Evolutionary conservation across 2,329 filamentous ascomycete genomes (phyloP), one percentile per base, ranked within the genome.

Genomic region (Graphilbum ipis-grandicollis): DNA sequence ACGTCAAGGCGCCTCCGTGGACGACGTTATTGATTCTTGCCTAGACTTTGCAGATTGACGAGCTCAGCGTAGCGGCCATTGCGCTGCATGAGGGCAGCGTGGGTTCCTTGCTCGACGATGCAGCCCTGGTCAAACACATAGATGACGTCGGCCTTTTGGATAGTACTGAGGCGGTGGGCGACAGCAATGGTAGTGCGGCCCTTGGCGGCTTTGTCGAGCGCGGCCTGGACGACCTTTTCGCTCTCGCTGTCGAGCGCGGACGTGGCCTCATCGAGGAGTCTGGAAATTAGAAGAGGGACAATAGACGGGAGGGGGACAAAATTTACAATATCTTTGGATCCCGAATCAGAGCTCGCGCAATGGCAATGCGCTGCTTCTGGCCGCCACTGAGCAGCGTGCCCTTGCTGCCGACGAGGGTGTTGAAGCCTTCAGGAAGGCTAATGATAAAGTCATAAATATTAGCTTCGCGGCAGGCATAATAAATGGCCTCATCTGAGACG

Each of bases 91-190:
- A 88, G 53, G 51, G 84, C 79, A 1, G 60, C 49, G 52, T 96
- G 88, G 9, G 75, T 84, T 5, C 88, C 88, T 46, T 71, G 69
- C 61, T 96, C 88, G 1, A 92, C 80, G 31, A 96, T 72, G 41
- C 73, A 69, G 8, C 88, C 90, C 48, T 82, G 76, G 54, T 94
- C 86, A 52, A 96, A 90, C n/a, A 96, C 88, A 46, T 92, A 94
- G 48, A 96, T 96, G 34, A 88, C 62, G 52, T 96, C 88, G 1
- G 88, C 88, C 53, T 90, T 86, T 53, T 93, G 85, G 42, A 96
- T 94, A 0, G 90, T 94, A 50, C 76, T 84, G 6, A 98, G 62
- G 19, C 90, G 68, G 57, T 98, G 88, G 3, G 90, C 90, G 1
- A 98, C 88, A 1, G 88, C 86, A 43, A 98, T 90, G 0, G 88